phyloP scores from a whole-genome alignment of 768 basidiomycete species.

The Tylopilus cervinicoccineus region DNA sequence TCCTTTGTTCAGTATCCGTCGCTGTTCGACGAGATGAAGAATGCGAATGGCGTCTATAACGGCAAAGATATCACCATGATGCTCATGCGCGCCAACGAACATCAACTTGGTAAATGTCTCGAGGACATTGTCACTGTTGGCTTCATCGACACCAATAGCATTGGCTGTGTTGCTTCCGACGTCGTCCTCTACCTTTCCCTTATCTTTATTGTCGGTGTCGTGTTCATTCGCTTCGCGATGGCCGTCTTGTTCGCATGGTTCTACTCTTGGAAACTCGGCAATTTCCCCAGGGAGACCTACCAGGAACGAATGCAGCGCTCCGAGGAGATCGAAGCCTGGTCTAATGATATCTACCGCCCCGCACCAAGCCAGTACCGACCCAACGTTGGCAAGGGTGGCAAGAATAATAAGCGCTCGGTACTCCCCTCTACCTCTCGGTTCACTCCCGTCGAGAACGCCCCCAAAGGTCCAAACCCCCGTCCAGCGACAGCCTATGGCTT shows the following conservation, averaged over 20 bases:
- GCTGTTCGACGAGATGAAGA: constrained; percentile 76
- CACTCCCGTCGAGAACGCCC: constrained; percentile 64
- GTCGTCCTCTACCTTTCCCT: constrained; percentile 95
- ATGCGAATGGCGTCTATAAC: constrained; percentile 66
- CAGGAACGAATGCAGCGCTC: constrained; percentile 87
- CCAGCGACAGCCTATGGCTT: constrained; percentile 64
- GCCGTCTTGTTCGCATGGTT: constrained; percentile 98
- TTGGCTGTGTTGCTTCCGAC: constrained; percentile 93
- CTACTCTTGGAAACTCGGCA: constrained; percentile 92
- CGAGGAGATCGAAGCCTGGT: constrained; percentile 93
- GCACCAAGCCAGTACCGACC: constrained; percentile 91
- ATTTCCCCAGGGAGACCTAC: constrained; percentile 90
- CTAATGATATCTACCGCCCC: constrained; percentile 90
- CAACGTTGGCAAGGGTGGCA: constrained; percentile 77
- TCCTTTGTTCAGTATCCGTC: constrained; percentile 80
- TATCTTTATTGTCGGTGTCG: constrained; percentile 96
- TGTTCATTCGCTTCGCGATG: constrained; percentile 92
- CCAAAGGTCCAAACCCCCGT: constrained; percentile 49
- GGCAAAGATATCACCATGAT: constrained; percentile 87
- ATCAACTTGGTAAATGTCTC: constrained; percentile 71
- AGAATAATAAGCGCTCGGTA: constrained; percentile 52
- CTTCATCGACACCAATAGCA: constrained; percentile 89
- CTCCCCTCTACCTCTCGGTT: constrained; percentile 70
- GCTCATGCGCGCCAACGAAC: constrained; percentile 69
- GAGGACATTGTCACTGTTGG: constrained; percentile 85